Evolutionary conservation across 208 protist species (phyloP).

Genomic region (Wallacemonas sp.): DNA sequence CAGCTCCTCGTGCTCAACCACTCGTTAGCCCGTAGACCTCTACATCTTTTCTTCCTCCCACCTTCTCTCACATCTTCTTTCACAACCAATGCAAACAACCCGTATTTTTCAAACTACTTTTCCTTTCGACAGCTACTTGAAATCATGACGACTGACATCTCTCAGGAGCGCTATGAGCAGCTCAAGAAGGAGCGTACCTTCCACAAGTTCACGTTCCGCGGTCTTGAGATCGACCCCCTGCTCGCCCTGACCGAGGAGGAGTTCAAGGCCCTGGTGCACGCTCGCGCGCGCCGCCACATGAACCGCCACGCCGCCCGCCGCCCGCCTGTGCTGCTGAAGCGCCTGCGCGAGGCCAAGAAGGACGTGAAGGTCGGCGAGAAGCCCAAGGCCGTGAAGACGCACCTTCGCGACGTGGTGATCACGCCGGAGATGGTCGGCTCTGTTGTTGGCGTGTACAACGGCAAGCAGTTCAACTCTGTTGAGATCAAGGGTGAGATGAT

Average conservation of each 20-base stretch:
- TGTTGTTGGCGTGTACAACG: slow-evolving; percentile 99
- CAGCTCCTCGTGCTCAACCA: too few species aligned
- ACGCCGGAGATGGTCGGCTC: slow-evolving; percentile 99
- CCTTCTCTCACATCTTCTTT: not conserved
- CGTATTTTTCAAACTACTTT: too few species aligned
- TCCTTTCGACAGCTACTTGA: slow-evolving; percentile 9
- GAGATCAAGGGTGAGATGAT: slow-evolving; percentile 99
- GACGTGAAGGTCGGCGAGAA: slow-evolving; percentile 96
- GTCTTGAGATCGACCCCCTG: slow-evolving; percentile 95
- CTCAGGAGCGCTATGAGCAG: slow-evolving; percentile 88
- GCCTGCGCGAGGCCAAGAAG: slow-evolving; percentile 97
- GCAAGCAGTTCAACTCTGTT: slow-evolving; percentile 98
- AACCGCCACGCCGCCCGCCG: slow-evolving; percentile 91
- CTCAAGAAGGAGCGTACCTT: slow-evolving; percentile 98
- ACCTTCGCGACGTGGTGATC: slow-evolving; percentile 99
- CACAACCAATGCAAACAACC: too few species aligned
- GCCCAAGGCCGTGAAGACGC: slow-evolving; percentile 98
- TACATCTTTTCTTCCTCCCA: not conserved
- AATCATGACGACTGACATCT: slow-evolving; percentile 49
- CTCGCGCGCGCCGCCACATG: slow-evolving; percentile 95
- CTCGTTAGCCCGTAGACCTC: too few species aligned
- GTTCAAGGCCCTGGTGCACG: slow-evolving; percentile 94
- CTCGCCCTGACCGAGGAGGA: slow-evolving; percentile 94
- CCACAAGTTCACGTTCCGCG: slow-evolving; percentile 98
- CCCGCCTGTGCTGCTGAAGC: slow-evolving; percentile 96